Conservation (phyloP, 1,139 yeast genomes). For the Protomyces inundatus region DNA sequence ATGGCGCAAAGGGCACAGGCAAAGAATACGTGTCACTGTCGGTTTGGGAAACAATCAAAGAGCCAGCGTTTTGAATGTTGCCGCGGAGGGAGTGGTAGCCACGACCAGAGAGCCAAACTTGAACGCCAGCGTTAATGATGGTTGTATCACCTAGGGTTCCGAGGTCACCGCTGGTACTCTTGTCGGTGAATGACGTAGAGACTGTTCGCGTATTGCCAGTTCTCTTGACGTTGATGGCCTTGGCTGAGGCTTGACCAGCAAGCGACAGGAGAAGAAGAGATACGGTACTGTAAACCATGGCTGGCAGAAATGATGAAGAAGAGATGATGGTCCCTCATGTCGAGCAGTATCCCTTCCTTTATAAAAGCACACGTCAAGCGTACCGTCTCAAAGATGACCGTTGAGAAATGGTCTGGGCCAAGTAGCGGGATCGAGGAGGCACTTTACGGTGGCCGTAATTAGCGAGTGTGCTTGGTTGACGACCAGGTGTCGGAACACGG, state of each 20-base stretch:
- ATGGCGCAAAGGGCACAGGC: neutral
- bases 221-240: neutral
- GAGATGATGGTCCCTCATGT: neutral
- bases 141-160: neutral
- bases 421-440: no score
- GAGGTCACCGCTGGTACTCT: neutral
- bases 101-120: constrained; percentile 10
- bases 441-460: no score
- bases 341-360: no score
- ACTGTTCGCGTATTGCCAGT: neutral
- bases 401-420: no score
- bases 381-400: no score
- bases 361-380: no score
- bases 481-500: no score
- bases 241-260: neutral
- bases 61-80: constrained; percentile 9
- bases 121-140: neutral
- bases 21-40: neutral
- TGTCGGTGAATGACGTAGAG: neutral
- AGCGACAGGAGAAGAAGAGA: neutral
- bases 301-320: neutral
- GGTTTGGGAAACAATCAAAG: constrained; percentile 1
- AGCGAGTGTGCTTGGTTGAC: no score
- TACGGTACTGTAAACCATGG: neutral
- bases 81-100: constrained; percentile 3